phyloP scores from a whole-genome alignment of 305 asterid species.

The Fraxinus greggii region DNA sequence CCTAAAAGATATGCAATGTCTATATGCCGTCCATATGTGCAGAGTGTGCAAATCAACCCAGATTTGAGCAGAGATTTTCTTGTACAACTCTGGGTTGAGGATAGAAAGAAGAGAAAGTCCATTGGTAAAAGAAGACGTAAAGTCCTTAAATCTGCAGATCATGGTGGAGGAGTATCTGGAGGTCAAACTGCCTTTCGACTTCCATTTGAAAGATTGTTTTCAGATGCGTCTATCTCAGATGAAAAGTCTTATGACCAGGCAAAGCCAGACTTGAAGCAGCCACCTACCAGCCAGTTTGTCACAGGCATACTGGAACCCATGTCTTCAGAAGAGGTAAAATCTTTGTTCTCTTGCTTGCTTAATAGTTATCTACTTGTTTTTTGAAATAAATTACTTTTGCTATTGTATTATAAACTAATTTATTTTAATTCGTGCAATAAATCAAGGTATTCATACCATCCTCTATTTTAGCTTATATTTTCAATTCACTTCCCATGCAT shows the following conservation, averaged over 20 bases:
- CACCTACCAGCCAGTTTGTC: conserved; percentile 77
- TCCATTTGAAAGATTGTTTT: conserved; percentile 43
- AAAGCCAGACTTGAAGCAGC: conserved; percentile 58
- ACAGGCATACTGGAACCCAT: conserved; percentile 68
- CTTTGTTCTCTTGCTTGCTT: conserved; percentile 20
- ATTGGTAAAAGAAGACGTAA: conserved; percentile 38
- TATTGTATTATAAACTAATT: conserved; percentile 13
- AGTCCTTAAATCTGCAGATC: conserved; percentile 25
- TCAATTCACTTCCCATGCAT: not conserved
- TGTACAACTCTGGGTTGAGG: conserved; percentile 71
- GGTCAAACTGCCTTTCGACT: conserved; percentile 28
- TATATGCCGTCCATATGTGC: conserved; percentile 38
- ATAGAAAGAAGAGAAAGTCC: conserved; percentile 44
- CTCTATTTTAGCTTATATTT: not conserved
- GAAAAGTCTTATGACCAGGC: conserved; percentile 32
- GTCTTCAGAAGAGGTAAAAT: conserved; percentile 73
- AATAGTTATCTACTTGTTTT: conserved; percentile 7
- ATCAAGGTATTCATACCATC: not conserved
- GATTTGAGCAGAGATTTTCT: conserved; percentile 73
- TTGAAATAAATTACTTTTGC: not conserved
- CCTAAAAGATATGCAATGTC: conserved; percentile 27
- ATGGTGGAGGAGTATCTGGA: conserved; percentile 28
- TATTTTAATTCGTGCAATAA: conserved; percentile 4
- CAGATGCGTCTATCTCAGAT: conserved; percentile 40
- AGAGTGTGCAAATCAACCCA: conserved; percentile 37